A percentile compares a stretch with the other conserved stretches of the same genome.
Conservation (phyloP, 2,329 filamentous ascomycete genomes). For the Calonectria fujianensis region DNA sequence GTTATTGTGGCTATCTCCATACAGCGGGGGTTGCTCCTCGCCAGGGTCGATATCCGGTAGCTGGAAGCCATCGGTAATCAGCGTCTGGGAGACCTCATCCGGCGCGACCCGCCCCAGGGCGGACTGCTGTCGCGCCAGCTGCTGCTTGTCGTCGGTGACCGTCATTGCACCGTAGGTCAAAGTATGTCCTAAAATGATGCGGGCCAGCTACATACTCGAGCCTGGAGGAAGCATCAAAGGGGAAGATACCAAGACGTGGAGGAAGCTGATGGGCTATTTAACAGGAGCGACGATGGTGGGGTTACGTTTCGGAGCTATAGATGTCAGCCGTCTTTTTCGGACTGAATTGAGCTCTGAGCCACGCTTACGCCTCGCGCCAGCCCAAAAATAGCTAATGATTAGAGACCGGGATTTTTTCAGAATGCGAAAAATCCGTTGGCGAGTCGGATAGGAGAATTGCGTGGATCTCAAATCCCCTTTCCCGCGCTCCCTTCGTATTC, state of each 20-base stretch:
- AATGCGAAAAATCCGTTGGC: constrained; percentile 25
- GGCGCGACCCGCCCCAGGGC: constrained; percentile 40
- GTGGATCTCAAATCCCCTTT: constrained; percentile 16
- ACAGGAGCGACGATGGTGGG: constrained; percentile 20
- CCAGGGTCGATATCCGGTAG: constrained; percentile 64
- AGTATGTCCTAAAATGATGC: constrained; percentile 8
- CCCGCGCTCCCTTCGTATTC: neutral
- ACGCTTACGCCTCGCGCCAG: constrained; percentile 17
- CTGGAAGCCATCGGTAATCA: constrained; percentile 64
- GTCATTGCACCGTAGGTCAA: constrained; percentile 49
- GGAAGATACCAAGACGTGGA: neutral
- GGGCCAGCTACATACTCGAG: constrained; percentile 30
- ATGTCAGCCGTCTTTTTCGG: constrained; percentile 28
- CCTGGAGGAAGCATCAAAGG: neutral
- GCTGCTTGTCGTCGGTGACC: constrained; percentile 54
- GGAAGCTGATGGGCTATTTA: constrained; percentile 18
- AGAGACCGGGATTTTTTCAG: constrained; percentile 2
- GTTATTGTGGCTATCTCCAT: constrained; percentile 74
- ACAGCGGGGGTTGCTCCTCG: constrained; percentile 72
- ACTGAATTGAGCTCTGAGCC: constrained; percentile 12
- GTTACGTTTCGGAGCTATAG: constrained; percentile 19
- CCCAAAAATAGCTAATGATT: constrained; percentile 15
- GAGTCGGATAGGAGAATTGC: constrained; percentile 6
- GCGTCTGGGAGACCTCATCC: constrained; percentile 52
- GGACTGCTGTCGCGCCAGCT: constrained; percentile 48